Evolutionary conservation across 805 yeast genomes (phyloP).

Genomic region (Monosporozyma aerobia): DNA sequence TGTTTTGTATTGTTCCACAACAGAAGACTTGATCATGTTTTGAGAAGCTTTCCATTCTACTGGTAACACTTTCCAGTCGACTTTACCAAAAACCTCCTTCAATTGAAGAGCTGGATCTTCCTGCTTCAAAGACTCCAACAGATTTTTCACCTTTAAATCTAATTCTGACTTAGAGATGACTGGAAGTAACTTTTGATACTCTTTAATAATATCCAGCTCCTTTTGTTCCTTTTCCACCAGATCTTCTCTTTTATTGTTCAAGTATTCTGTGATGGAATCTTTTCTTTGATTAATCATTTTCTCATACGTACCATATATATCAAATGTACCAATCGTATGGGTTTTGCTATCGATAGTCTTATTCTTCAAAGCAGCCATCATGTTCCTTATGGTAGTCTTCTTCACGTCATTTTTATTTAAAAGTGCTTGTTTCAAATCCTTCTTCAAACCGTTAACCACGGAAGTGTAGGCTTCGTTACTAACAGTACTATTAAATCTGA

Average conservation of each 20-base stretch:
- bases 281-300: slow-evolving; percentile 41
- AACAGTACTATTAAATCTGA: slow-evolving; percentile 21
- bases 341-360: slow-evolving; percentile 33
- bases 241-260: slow-evolving; percentile 39
- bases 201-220: slow-evolving; percentile 37
- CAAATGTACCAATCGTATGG: slow-evolving; percentile 23
- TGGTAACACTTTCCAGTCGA: slow-evolving; percentile 29
- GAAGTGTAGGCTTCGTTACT: slow-evolving; percentile 31
- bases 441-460: slow-evolving; percentile 31
- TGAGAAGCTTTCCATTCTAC: slow-evolving; percentile 32
- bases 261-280: slow-evolving; percentile 42
- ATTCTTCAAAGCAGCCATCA: slow-evolving; percentile 38
- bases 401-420: slow-evolving; percentile 33
- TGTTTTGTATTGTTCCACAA: slow-evolving; percentile 17
- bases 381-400: slow-evolving; percentile 38
- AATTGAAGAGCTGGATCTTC: slow-evolving; percentile 19
- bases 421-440: slow-evolving; percentile 41
- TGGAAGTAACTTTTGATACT: slow-evolving; percentile 35
- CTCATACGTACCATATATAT: slow-evolving; percentile 31
- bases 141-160: slow-evolving; percentile 25
- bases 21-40: slow-evolving; percentile 24
- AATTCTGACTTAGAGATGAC: slow-evolving; percentile 41
- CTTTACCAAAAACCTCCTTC: slow-evolving; percentile 25
- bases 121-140: slow-evolving; percentile 18
- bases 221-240: slow-evolving; percentile 43